Conservation (phyloP, 176 grass and related monocot genomes). For the Thalia dealbata region DNA sequence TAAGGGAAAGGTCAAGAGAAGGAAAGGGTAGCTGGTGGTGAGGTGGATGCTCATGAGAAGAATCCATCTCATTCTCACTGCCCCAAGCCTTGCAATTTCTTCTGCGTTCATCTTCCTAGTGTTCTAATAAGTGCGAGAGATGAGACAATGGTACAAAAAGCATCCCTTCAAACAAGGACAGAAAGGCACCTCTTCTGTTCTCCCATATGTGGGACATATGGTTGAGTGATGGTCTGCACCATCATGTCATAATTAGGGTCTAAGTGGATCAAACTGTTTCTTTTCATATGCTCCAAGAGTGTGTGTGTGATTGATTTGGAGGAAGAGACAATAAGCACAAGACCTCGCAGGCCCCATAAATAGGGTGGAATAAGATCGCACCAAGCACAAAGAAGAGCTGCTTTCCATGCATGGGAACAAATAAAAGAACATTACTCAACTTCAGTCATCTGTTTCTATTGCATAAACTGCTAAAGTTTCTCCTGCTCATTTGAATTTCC, state of each 20-base stretch:
- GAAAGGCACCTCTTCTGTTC: not conserved
- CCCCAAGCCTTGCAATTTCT: not conserved
- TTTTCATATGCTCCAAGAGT: not conserved
- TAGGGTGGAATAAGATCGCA: constrained; percentile 7
- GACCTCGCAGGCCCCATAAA: not conserved
- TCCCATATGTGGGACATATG: not conserved
- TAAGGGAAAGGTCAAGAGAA: constrained; percentile 31
- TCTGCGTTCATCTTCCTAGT: not conserved
- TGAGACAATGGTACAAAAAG: not conserved
- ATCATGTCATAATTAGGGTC: constrained; percentile 3
- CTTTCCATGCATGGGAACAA: not conserved
- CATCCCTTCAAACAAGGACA: not conserved
- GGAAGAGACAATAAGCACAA: not conserved
- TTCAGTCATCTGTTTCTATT: no score
- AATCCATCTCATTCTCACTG: constrained; percentile 9
- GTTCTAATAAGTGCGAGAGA: not conserved
- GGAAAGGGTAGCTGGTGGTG: not conserved
- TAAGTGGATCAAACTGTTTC: not conserved
- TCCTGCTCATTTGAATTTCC: no score
- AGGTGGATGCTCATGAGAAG: not conserved
- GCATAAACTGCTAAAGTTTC: no score
- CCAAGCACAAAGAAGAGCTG: constrained; percentile 11
- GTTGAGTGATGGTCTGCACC: not conserved
- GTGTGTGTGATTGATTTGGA: not conserved
- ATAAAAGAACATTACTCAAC: not conserved